Evolutionary conservation across 352 stramenopile species (phyloP).

Genomic region (Phytophthora hybrid): DNA sequence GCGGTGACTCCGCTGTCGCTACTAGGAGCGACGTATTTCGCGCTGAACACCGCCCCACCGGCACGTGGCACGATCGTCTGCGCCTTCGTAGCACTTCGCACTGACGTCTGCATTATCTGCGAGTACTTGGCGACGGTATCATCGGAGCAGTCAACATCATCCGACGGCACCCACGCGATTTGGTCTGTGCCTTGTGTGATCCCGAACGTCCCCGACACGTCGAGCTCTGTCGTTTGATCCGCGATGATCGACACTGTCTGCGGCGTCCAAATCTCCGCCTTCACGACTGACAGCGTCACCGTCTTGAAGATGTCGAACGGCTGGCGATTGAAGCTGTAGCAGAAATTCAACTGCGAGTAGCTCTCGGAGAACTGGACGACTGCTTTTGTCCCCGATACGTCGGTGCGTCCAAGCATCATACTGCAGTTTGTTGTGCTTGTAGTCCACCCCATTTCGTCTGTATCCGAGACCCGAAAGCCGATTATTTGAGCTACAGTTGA

Average conservation of each 20-base stretch:
- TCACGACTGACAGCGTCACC: constrained; percentile 46
- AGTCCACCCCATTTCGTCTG: constrained; percentile 65
- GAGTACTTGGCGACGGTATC: constrained; percentile 42
- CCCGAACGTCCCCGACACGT: constrained; percentile 65
- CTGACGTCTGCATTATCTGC: constrained; percentile 50
- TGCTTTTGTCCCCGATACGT: constrained; percentile 43
- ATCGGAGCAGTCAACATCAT: constrained; percentile 48
- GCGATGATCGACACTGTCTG: constrained; percentile 60
- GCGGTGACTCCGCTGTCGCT: constrained; percentile 15
- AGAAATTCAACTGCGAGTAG: constrained; percentile 54
- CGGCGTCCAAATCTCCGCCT: constrained; percentile 65
- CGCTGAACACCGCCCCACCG: constrained; percentile 43
- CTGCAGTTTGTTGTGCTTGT: constrained; percentile 49
- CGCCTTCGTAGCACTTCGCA: constrained; percentile 42
- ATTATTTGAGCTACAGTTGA: constrained; percentile 54
- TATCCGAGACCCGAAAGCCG: constrained; percentile 59
- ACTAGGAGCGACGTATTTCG: constrained; percentile 49
- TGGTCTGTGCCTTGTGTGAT: constrained; percentile 64
- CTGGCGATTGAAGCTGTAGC: constrained; percentile 73
- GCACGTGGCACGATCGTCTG: constrained; percentile 43
- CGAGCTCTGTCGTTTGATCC: constrained; percentile 45
- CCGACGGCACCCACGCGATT: constrained; percentile 67
- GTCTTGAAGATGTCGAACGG: constrained; percentile 59
- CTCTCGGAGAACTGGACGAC: constrained; percentile 43
- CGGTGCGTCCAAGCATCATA: constrained; percentile 35